phyloP scores from a whole-genome alignment of 2,329 filamentous ascomycete species.

The Phialophora verrucosa region DNA sequence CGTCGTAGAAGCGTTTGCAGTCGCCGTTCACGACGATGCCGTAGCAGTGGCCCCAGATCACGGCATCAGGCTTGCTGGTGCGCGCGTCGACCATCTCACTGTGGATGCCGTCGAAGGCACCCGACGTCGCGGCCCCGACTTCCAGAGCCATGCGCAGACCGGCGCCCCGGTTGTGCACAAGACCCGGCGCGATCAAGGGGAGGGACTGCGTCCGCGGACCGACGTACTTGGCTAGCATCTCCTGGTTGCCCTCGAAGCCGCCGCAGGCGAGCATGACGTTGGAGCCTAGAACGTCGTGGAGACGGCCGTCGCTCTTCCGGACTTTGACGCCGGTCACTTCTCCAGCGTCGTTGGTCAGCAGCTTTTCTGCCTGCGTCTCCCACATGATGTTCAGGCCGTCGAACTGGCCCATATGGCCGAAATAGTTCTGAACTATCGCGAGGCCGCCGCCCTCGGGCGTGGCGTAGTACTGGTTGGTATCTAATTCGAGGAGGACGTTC shows the following conservation, averaged over 20 bases:
- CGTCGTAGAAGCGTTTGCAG: slow-evolving; percentile 48
- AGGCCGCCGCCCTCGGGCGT: slow-evolving; percentile 44
- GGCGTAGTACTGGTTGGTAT: slow-evolving; percentile 39
- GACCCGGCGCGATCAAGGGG: slow-evolving; percentile 49
- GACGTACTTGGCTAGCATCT: slow-evolving; percentile 47
- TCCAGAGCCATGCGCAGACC: slow-evolving; percentile 51
- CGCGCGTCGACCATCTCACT: slow-evolving; percentile 50
- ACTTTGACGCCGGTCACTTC: slow-evolving; percentile 47
- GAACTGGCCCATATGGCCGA: slow-evolving; percentile 46
- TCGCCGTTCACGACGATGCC: slow-evolving; percentile 51
- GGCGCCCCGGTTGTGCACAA: slow-evolving; percentile 50
- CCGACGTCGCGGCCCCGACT: slow-evolving; percentile 49
- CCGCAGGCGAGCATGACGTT: slow-evolving; percentile 50
- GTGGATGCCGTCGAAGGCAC: slow-evolving; percentile 51
- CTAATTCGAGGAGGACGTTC: slow-evolving; percentile 50
- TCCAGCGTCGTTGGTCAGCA: slow-evolving; percentile 45
- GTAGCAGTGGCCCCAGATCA: slow-evolving; percentile 51
- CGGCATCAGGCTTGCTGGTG: slow-evolving; percentile 50
- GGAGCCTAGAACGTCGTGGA: slow-evolving; percentile 30
- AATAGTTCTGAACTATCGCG: slow-evolving; percentile 47
- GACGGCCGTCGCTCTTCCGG: slow-evolving; percentile 46
- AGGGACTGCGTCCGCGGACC: slow-evolving; percentile 47
- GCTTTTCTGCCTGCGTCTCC: slow-evolving; percentile 48
- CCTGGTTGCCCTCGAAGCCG: slow-evolving; percentile 50
- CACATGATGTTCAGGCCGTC: slow-evolving; percentile 46